phyloP scores from a whole-genome alignment of 2,329 filamentous ascomycete species.

The Beauveria caledonica region DNA sequence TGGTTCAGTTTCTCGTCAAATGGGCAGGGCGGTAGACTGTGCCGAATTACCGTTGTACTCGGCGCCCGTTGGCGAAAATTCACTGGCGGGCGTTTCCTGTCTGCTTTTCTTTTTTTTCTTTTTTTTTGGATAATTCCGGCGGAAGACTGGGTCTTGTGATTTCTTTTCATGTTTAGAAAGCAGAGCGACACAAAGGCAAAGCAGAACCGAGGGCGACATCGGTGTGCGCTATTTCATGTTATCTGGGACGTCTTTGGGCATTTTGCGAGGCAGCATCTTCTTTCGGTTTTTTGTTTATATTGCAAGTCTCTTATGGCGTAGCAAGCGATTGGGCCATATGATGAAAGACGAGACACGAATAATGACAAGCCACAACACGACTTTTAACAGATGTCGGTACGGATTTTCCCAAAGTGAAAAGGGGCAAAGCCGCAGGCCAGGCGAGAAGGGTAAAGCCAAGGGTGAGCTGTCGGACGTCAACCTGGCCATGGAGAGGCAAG shows the following conservation, averaged over 20 bases:
- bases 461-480: neutral
- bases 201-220: conserved; percentile 11
- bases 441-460: neutral
- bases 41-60: neutral
- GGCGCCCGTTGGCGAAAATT: neutral
- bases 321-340: conserved; percentile 7
- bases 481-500: neutral
- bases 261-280: neutral
- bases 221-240: conserved; percentile 12
- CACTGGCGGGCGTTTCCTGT: neutral
- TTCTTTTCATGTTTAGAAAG: conserved; percentile 11
- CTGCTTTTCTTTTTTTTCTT: conserved; percentile 3
- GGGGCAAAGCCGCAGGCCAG: neutral
- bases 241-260: conserved; percentile 8
- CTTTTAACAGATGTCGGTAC: neutral
- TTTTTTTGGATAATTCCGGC: conserved; percentile 6
- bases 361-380: conserved; percentile 8
- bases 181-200: conserved; percentile 10
- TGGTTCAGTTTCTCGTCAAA: conserved; percentile 93
- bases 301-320: conserved; percentile 6
- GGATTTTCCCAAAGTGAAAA: neutral
- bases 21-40: conserved; percentile 58
- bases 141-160: neutral
- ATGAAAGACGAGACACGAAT: conserved; percentile 12
- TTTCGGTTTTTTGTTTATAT: conserved; percentile 3